Evolutionary conservation across 371 early-diverging fungal species (phyloP).

Genomic region (Mucor racemosus): DNA sequence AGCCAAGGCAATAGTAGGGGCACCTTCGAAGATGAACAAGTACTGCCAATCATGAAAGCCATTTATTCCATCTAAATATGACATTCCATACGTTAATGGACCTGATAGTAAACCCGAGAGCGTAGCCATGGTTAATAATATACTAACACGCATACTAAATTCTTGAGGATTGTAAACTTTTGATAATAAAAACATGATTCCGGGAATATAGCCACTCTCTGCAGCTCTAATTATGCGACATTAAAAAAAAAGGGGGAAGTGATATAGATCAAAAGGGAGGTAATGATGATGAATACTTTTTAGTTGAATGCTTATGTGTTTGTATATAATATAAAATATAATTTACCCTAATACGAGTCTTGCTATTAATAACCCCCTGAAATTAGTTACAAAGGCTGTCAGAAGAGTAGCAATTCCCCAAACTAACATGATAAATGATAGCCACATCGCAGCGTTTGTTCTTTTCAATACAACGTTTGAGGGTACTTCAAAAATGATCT

Average conservation of each 20-base stretch:
- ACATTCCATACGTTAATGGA: slow-evolving; percentile 29
- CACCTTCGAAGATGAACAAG: slow-evolving; percentile 39
- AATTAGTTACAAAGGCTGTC: slow-evolving; percentile 37
- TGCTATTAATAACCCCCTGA: slow-evolving; percentile 19
- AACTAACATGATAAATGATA: slow-evolving; percentile 48
- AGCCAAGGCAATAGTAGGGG: slow-evolving; percentile 27
- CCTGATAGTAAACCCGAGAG: slow-evolving; percentile 38
- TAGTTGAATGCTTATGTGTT: not conserved
- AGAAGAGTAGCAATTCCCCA: slow-evolving; percentile 45
- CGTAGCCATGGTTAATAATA: slow-evolving; percentile 31
- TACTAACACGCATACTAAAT: slow-evolving; percentile 32
- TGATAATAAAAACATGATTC: slow-evolving; percentile 34
- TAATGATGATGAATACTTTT: not conserved
- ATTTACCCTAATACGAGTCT: slow-evolving; percentile 41
- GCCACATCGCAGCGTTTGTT: slow-evolving; percentile 43
- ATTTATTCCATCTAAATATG: slow-evolving; percentile 30
- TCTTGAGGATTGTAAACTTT: slow-evolving; percentile 36
- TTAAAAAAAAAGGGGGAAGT: not conserved
- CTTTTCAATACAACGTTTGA: slow-evolving; percentile 46
- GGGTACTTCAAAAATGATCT: slow-evolving; percentile 54
- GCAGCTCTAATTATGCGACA: slow-evolving; percentile 24
- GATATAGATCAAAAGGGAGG: not conserved
- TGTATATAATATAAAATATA: not conserved
- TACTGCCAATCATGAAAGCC: slow-evolving; percentile 44
- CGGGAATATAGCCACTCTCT: slow-evolving; percentile 44